Evolutionary conservation across 2,329 filamentous ascomycete species (phyloP), one percentile per base, ranked within the genome.

Genomic region (Diplodia scrobiculata): DNA sequence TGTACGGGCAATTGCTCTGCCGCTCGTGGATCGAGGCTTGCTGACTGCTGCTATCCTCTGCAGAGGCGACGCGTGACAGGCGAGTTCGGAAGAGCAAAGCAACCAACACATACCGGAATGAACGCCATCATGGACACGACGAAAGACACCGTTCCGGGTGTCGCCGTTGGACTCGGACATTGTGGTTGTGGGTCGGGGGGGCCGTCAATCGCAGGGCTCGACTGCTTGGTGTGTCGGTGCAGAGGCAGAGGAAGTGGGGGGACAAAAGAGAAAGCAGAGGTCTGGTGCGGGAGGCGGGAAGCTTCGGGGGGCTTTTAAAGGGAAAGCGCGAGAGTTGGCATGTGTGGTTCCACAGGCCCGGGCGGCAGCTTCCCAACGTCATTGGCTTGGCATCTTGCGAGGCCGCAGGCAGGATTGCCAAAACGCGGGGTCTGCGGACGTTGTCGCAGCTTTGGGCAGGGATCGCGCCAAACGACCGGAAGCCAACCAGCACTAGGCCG

Each of bases 101-200:
- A 3, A 5, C 11, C 32, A 21, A 7, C 34, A 53, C 66, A 9
- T 62, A 67, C 66, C 48, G 13, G 66, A 50, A 29, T 67, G 66
- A 9, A 67, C 66, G 29, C 66, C 66, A 38, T 66, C 52, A 45
- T 66, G 66, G 25, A 67, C 53, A 45, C 59, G 58, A 13, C 41
- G n/a, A 6, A 62, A 62, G 29, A 62, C 58, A 19, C 58, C 58
- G 21, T 62, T 62, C 13, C 54, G 48, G 67, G 52, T 13, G 64
- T 48, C 47, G 47, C 64, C 67, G 27, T 67, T 62, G 36, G 55
- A 32, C 21, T 68, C 48, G 51, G 66, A 51, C 67, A 68, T 68
- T 21, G 25, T 36, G 48, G 53, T 2, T 14, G 50, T 27, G 4
- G 17, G 13, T 25, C 25, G 19, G 19, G 21, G 21, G 19, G 5